Conservation (phyloP, 345 rosid species). For the Alliaria petiolata region DNA sequence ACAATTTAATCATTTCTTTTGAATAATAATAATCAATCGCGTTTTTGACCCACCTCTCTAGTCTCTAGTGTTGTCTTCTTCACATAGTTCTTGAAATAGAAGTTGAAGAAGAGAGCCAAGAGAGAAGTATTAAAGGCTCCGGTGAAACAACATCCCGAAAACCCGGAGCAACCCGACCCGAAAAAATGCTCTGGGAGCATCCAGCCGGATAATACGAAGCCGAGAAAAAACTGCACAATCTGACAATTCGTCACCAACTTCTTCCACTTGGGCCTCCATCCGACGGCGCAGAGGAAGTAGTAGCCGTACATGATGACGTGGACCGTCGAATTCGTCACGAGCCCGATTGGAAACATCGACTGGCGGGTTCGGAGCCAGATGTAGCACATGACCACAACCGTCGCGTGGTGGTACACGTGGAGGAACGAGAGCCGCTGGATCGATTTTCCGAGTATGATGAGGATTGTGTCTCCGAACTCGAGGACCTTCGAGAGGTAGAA, state of each 20-base stretch:
- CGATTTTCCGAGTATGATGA: conserved; percentile 52
- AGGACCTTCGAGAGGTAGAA: conserved; percentile 68
- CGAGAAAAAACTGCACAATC: conserved; percentile 68
- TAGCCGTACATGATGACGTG: conserved; percentile 74
- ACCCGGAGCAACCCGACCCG: conserved; percentile 62
- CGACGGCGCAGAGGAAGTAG: conserved; percentile 56
- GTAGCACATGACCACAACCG: conserved; percentile 71
- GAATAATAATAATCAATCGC: not conserved
- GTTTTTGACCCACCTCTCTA: not conserved
- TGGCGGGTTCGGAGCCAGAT: conserved; percentile 54
- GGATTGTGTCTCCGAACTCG: conserved; percentile 55
- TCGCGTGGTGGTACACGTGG: conserved; percentile 83
- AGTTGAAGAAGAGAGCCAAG: conserved; percentile 57
- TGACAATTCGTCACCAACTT: conserved; percentile 68
- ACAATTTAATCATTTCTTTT: not conserved
- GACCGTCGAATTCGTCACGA: conserved; percentile 52
- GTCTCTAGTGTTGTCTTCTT: not conserved
- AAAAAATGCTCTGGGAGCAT: conserved; percentile 50
- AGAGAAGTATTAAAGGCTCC: conserved; percentile 62
- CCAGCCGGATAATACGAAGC: conserved; percentile 45
- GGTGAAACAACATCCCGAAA: conserved; percentile 65
- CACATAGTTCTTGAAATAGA: conserved; percentile 52
- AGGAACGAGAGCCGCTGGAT: conserved; percentile 64
- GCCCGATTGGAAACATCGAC: conserved; percentile 58
- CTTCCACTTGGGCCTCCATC: conserved; percentile 71